Evolutionary conservation across 164 flowering plant species (phyloP), one percentile per base, ranked within the genome.

Genomic region (Saururus chinensis): DNA sequence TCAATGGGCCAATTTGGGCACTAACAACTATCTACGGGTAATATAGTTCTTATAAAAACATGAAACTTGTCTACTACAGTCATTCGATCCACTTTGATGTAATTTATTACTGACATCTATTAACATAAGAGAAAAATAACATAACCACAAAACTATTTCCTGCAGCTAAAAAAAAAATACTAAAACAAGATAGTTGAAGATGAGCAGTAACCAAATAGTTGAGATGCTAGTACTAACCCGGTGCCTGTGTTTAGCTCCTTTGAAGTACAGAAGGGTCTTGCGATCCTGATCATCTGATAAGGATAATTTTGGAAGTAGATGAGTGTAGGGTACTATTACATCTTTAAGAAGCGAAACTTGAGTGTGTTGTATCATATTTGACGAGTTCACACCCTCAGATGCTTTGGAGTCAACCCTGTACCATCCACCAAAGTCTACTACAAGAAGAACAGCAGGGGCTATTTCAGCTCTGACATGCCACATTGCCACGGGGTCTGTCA

Each of bases 401-500:
- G 89, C 60, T 64, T 82, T 93, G 1, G 88, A 68, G 74, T 90
- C 97, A 56, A 80, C 76, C 68, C 77, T 76, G 63, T 76, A 84
- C 96, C 96, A 92, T 49, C 98, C 98, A 64, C 98, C 98, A 72
- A 92, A 92, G 73, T 92, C 98, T 17, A 92, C 97, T 54, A 87
- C 95, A 11, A 93, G 82, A 54, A 93, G 92, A 63, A 93, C 59
- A 17, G 98, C 88, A 10, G 86, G 87, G 52, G 96, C 82, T 60
- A 93, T 82, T 76, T 90, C 97, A 35, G 71, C 85, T 75, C 75
- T 80, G 17, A 93, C 85, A 77, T 90, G 98, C 96, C 95, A 93
- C 98, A 93, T 88, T 60, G 98, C 95, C 71, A 90, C 96, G 62
- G 98, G 98, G 92, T 90, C 98, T 92, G 98, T 79, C 90, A 89